Percentiles rank a stretch among this genome's conserved stretches.
These are phyloP conservation scores for Nitzschia palea DNA, from an alignment of 108 stramenopile species.

Conservation along the genomic window DNA sequence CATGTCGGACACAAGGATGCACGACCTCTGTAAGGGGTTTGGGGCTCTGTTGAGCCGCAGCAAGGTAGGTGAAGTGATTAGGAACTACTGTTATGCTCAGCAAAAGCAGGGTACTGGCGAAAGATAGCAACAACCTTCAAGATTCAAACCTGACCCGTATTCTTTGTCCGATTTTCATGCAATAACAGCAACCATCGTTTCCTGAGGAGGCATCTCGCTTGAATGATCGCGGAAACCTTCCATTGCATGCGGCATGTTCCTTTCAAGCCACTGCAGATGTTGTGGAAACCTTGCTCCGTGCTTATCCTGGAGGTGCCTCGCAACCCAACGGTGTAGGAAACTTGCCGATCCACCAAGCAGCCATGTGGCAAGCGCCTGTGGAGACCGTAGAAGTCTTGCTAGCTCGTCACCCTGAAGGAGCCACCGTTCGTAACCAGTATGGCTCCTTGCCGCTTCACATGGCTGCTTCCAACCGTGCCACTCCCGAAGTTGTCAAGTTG, in stretches of 20 bases:
- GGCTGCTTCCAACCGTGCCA: conserved; percentile 83
- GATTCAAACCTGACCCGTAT: too few species aligned
- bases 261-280: conserved; percentile 86
- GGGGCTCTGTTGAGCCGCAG: conserved; percentile 83
- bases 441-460: conserved; percentile 85
- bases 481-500: conserved; percentile 70
- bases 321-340: conserved; percentile 82
- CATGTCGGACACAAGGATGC: conserved; percentile 85
- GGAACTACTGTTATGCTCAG: background rate
- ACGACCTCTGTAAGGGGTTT: conserved; percentile 88
- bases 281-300: conserved; percentile 71
- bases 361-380: conserved; percentile 85
- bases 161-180: too few species aligned
- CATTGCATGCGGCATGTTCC: conserved; percentile 84
- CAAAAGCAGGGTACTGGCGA: background rate
- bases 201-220: conserved; percentile 83
- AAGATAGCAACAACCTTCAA: too few species aligned
- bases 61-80: conserved; percentile 62
- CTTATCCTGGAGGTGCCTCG: conserved; percentile 76
- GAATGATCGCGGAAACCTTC: conserved; percentile 89
- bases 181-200: conserved; percentile 71
- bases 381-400: conserved; percentile 80
- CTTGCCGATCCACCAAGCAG: conserved; percentile 85
- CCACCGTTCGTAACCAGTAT: conserved; percentile 83
- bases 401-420: conserved; percentile 73